Evolutionary conservation across 1,284 basidiomycete species (phyloP).

Genomic region (Leccinum subrobustum): DNA sequence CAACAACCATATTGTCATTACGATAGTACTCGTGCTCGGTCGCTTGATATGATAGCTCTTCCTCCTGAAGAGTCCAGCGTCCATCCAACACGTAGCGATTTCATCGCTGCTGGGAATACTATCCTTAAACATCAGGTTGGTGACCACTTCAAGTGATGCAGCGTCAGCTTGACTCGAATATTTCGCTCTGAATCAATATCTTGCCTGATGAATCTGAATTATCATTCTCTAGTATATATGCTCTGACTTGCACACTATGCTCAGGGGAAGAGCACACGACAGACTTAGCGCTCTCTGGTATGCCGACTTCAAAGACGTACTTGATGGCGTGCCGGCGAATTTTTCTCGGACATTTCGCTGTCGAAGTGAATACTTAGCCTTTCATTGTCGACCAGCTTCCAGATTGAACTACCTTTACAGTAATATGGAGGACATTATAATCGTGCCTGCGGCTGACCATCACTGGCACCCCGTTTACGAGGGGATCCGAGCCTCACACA

Average conservation of each 20-base stretch:
- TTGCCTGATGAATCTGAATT: not conserved
- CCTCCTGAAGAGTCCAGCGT: not conserved
- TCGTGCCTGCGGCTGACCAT: constrained; percentile 5
- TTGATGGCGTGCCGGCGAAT: not conserved
- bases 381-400: not conserved
- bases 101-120: not conserved
- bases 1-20: not conserved
- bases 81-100: not conserved
- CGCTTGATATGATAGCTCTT: not conserved
- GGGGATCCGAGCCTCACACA: not conserved
- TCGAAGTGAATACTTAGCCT: not conserved
- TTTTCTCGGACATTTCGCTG: not conserved
- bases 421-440: not conserved
- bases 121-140: not conserved
- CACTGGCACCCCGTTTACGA: constrained; percentile 5
- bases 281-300: too few relatives aligned
- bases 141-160: not conserved
- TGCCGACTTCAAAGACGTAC: not conserved
- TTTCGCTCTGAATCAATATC: not conserved
- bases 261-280: not conserved
- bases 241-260: not conserved
- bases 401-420: not conserved
- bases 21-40: not conserved
- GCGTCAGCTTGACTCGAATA: not conserved
- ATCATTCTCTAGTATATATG: not conserved